Percentiles rank a stretch among this genome's conserved stretches.
Conservation (phyloP, 139 green algal genomes). For the Choricystis sp. region DNA sequence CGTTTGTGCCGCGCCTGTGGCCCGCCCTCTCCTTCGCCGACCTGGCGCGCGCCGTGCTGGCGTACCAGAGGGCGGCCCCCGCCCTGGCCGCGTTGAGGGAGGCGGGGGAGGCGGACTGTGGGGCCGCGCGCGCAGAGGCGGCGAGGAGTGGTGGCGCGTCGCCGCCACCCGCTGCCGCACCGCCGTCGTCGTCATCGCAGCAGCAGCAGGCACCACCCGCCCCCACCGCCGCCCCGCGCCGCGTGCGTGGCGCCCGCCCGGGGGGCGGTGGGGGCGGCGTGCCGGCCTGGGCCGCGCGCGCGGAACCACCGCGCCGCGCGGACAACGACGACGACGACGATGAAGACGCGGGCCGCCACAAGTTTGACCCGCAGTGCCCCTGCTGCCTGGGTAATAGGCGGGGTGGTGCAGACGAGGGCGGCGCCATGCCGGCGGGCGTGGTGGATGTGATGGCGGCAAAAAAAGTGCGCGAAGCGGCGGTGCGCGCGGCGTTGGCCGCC, state of each 20-base stretch:
- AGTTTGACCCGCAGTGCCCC: background rate
- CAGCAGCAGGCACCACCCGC: too few relatives aligned
- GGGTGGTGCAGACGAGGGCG: background rate
- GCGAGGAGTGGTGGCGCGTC: background rate
- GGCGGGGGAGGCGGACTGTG: too few relatives aligned
- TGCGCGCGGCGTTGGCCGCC: background rate
- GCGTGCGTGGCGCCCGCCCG: background rate
- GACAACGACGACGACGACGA: background rate
- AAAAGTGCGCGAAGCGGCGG: background rate
- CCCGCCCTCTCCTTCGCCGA: slow-evolving; percentile 66
- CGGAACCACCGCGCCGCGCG: too few relatives aligned
- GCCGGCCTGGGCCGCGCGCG: too few relatives aligned
- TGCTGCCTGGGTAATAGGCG: background rate
- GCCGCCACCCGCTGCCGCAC: too few relatives aligned
- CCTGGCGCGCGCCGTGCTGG: slow-evolving; percentile 36
- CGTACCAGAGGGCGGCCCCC: slow-evolving; percentile 25
- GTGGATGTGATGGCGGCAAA: background rate
- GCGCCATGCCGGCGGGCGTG: background rate
- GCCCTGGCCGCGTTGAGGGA: slow-evolving; percentile 4
- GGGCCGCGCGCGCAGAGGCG: background rate
- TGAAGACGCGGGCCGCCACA: background rate
- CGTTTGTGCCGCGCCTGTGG: slow-evolving; percentile 66
- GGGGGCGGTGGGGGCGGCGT: background rate
- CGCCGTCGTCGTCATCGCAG: background rate
- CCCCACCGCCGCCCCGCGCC: too few relatives aligned